These are phyloP conservation scores for Erythrophleum fordii DNA, from an alignment of 306 rosid species.

Conservation along the genomic window DNA sequence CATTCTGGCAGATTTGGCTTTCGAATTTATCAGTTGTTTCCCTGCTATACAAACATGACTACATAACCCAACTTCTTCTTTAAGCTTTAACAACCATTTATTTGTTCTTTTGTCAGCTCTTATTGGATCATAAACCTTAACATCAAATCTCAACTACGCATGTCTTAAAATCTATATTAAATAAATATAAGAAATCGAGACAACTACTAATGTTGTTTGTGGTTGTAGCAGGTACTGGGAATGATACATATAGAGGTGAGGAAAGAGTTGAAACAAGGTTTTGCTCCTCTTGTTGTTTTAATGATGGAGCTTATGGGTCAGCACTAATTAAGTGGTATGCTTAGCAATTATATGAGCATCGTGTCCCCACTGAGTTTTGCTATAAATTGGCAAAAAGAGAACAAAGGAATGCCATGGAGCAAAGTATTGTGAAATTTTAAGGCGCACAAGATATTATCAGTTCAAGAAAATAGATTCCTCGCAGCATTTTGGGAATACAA, in stretches of 20 bases:
- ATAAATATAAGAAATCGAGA: slow-evolving; percentile 1
- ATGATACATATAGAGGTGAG: not conserved
- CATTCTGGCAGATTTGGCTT: slow-evolving; percentile 7
- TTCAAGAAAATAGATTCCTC: not conserved
- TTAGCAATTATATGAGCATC: not conserved
- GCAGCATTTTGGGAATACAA: not conserved
- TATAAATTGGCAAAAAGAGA: not conserved
- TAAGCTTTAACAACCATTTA: too few relatives aligned
- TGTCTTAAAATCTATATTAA: too few relatives aligned
- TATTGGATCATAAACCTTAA: too few relatives aligned
- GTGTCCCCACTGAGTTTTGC: not conserved
- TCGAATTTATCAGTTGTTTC: not conserved
- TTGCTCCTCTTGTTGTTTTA: not conserved
- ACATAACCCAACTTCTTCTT: not conserved
- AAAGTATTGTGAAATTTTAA: too few relatives aligned
- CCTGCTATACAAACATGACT: not conserved
- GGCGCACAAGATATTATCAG: not conserved
- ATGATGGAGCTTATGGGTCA: not conserved
- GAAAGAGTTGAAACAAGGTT: slow-evolving; percentile 40
- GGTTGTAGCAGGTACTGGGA: not conserved
- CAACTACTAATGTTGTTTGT: not conserved
- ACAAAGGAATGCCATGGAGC: not conserved
- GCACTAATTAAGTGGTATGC: not conserved
- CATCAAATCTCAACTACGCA: not conserved
- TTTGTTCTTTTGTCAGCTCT: too few relatives aligned